Evolutionary conservation across 2,329 filamentous ascomycete genomes (phyloP).

Genomic region (Hirsutella thompsonii): DNA sequence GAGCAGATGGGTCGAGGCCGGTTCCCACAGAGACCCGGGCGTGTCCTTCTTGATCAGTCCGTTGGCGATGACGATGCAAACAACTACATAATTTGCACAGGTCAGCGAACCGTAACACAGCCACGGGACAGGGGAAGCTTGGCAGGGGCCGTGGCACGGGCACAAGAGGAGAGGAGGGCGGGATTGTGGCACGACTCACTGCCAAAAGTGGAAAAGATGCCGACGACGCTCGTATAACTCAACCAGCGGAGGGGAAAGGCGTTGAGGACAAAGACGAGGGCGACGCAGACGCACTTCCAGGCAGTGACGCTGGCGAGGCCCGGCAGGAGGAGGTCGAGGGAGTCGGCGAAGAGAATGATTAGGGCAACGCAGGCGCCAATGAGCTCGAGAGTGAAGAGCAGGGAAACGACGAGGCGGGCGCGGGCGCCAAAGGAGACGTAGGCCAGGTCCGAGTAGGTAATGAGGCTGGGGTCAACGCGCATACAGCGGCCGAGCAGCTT

Average conservation of each 20-base stretch:
- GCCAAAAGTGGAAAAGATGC: conserved; percentile 79
- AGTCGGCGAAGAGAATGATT: conserved; percentile 88
- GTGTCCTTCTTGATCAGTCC: conserved; percentile 69
- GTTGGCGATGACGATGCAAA: conserved; percentile 71
- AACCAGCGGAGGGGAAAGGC: conserved; percentile 74
- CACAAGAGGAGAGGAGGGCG: background rate
- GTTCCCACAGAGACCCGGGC: conserved; percentile 74
- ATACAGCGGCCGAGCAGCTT: conserved; percentile 77
- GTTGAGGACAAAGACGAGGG: conserved; percentile 68
- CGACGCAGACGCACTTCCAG: conserved; percentile 79
- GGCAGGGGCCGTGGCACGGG: background rate
- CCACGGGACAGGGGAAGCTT: background rate
- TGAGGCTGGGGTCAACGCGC: conserved; percentile 70
- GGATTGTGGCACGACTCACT: no score
- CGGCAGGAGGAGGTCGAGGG: conserved; percentile 65
- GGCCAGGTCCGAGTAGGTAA: conserved; percentile 89
- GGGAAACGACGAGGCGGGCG: conserved; percentile 68
- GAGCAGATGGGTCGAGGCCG: conserved; percentile 68
- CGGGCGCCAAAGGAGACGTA: conserved; percentile 79
- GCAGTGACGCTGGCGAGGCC: conserved; percentile 47
- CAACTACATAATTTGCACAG: conserved; percentile 39
- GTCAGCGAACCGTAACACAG: conserved; percentile 3
- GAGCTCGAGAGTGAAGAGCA: conserved; percentile 80
- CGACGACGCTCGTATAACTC: conserved; percentile 82
- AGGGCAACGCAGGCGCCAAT: conserved; percentile 81